A percentile compares a stretch with the other conserved stretches of the same genome.
phyloP scores from a whole-genome alignment of 225 moss, liverwort and hornwort genomes.

The Pseudisothecium myosuroides region DNA sequence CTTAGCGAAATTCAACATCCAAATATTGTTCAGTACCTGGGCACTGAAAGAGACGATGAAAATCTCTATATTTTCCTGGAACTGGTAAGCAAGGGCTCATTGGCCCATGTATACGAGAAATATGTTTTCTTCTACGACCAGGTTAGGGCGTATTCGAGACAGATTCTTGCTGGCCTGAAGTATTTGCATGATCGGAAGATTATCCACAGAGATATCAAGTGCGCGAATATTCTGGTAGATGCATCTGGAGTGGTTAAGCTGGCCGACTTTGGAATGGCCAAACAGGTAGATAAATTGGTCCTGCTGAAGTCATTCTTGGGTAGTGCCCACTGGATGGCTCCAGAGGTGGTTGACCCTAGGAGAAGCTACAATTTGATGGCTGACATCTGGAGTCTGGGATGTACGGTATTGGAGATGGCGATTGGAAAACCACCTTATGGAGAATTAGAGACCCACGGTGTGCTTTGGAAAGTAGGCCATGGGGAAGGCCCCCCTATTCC shows the following conservation, averaged over 20 bases:
- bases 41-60: slow-evolving; percentile 51
- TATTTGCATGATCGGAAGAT: slow-evolving; percentile 92
- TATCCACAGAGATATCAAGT: slow-evolving; percentile 94
- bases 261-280: slow-evolving; percentile 77
- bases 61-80: slow-evolving; percentile 95
- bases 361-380: slow-evolving; percentile 75
- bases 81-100: slow-evolving; percentile 72
- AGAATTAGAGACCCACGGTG: slow-evolving; percentile 56
- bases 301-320: slow-evolving; percentile 64
- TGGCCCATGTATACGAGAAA: slow-evolving; percentile 82
- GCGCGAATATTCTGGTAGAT: slow-evolving; percentile 93
- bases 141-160: slow-evolving; percentile 67
- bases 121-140: slow-evolving; percentile 67
- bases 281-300: slow-evolving; percentile 39
- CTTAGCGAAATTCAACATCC: slow-evolving; percentile 51
- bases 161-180: slow-evolving; percentile 74
- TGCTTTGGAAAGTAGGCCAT: slow-evolving; percentile 75
- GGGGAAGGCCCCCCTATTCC: slow-evolving; percentile 81
- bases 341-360: slow-evolving; percentile 81
- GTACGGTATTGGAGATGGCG: slow-evolving; percentile 97
- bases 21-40: slow-evolving; percentile 59
- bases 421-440: slow-evolving; percentile 80
- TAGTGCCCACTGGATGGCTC: slow-evolving; percentile 99
- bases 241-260: slow-evolving; percentile 79
- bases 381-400: slow-evolving; percentile 98